Evolutionary conservation across 2,329 filamentous ascomycete genomes (phyloP).

Genomic region (Aureobasidium pullulans): DNA sequence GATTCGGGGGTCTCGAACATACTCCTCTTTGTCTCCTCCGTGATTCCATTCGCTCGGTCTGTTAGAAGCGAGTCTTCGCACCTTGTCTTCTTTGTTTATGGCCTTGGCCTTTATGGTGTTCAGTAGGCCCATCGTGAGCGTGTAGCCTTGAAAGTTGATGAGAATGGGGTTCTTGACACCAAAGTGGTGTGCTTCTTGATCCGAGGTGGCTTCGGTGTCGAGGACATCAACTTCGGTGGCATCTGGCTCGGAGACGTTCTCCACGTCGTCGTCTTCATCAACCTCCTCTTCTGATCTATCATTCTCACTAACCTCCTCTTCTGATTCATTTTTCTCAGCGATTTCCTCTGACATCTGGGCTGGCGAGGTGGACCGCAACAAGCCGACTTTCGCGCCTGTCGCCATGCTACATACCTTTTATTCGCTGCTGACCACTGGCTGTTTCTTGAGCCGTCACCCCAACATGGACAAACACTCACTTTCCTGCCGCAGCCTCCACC

Average conservation of each 20-base stretch:
- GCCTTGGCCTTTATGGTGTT: background rate
- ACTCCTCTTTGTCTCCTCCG: too few species aligned
- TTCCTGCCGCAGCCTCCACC: background rate
- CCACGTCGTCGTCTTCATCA: background rate
- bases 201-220: background rate
- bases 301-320: background rate
- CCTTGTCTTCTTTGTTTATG: constrained; percentile 15
- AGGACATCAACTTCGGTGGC: background rate
- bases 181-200: constrained; percentile 1
- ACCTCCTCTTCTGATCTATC: constrained; percentile 4
- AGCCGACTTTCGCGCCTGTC: too few species aligned
- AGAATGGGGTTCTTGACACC: background rate
- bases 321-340: background rate
- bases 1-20: too few species aligned
- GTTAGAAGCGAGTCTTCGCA: too few species aligned
- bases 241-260: background rate
- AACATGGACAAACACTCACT: too few species aligned
- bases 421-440: too few species aligned
- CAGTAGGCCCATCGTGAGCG: background rate
- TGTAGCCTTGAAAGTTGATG: background rate
- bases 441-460: too few species aligned
- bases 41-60: too few species aligned
- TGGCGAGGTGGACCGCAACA: too few species aligned
- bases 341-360: background rate
- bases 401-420: too few species aligned